Evolutionary conservation across 2,329 filamentous ascomycete genomes (phyloP).

Genomic region (Coniochaeta sp.): DNA sequence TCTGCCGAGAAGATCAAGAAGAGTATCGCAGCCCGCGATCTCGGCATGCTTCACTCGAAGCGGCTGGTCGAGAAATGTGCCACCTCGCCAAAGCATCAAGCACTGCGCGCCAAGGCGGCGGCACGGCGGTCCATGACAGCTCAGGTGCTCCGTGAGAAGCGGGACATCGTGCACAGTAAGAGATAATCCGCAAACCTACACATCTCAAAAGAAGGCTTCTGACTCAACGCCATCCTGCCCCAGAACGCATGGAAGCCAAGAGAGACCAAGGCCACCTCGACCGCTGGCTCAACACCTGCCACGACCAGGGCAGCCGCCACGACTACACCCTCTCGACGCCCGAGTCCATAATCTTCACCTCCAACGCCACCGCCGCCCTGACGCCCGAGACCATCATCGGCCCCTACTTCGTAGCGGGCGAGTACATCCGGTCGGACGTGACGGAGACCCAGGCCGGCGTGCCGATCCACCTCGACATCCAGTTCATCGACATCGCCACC

Average conservation of each 20-base stretch:
- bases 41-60: background rate
- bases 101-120: background rate
- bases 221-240: background rate
- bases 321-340: background rate
- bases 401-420: constrained; percentile 18
- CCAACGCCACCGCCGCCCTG: background rate
- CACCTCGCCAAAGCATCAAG: background rate
- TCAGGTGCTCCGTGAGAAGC: background rate
- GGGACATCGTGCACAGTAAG: background rate
- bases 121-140: background rate
- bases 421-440: constrained; percentile 24
- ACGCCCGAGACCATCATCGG: constrained; percentile 2
- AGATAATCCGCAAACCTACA: background rate
- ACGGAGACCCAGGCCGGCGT: constrained; percentile 24
- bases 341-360: constrained; percentile 1
- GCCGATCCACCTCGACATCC: constrained; percentile 25
- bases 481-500: constrained; percentile 24
- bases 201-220: background rate
- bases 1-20: constrained; percentile 1
- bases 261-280: background rate
- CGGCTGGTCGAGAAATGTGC: background rate
- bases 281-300: constrained; percentile 1
- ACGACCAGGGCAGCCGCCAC: background rate
- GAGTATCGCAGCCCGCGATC: background rate
- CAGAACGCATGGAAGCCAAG: background rate